A percentile compares a stretch with the other conserved stretches of the same genome.
Conservation (phyloP, 352 stramenopile species). For the Phytophthora chlamydospora region DNA sequence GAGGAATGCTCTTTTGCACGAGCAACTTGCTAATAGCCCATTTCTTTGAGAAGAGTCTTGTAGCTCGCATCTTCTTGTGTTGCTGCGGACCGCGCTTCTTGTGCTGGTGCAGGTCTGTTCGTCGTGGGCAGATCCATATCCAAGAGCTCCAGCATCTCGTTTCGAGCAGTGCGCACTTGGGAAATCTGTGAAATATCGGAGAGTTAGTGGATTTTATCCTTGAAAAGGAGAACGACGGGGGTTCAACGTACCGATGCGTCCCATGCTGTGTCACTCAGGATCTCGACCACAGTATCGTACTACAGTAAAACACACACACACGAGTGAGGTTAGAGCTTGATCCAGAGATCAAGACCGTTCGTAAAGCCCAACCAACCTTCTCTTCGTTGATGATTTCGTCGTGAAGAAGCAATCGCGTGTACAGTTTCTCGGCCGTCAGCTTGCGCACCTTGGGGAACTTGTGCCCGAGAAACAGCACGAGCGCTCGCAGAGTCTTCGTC, state of each 20-base stretch:
- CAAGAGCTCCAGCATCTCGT: slow-evolving; percentile 63
- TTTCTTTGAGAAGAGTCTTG: slow-evolving; percentile 77
- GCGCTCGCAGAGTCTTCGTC: slow-evolving; percentile 60
- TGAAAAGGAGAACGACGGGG: too few species aligned
- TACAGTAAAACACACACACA: slow-evolving; percentile 23
- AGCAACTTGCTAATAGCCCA: slow-evolving; percentile 59
- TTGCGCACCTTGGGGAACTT: slow-evolving; percentile 89
- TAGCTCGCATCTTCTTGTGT: slow-evolving; percentile 41
- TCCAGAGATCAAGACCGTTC: neutral
- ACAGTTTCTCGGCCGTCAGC: slow-evolving; percentile 80
- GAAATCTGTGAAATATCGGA: slow-evolving; percentile 41
- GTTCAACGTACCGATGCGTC: slow-evolving; percentile 63
- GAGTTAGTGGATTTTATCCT: too few species aligned
- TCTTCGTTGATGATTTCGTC: slow-evolving; percentile 70
- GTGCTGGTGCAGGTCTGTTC: neutral
- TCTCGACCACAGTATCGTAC: slow-evolving; percentile 77
- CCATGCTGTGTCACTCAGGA: slow-evolving; percentile 83
- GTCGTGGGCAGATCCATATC: neutral
- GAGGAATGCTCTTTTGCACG: slow-evolving; percentile 9
- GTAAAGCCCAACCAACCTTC: slow-evolving; percentile 46
- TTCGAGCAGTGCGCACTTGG: slow-evolving; percentile 53
- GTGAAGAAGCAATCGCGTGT: slow-evolving; percentile 79
- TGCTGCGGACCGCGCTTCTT: slow-evolving; percentile 1
- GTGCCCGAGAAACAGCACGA: slow-evolving; percentile 82
- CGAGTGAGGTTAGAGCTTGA: neutral